phyloP scores from a whole-genome alignment of 2,329 filamentous ascomycete species.

The Fusarium staphyleae region DNA sequence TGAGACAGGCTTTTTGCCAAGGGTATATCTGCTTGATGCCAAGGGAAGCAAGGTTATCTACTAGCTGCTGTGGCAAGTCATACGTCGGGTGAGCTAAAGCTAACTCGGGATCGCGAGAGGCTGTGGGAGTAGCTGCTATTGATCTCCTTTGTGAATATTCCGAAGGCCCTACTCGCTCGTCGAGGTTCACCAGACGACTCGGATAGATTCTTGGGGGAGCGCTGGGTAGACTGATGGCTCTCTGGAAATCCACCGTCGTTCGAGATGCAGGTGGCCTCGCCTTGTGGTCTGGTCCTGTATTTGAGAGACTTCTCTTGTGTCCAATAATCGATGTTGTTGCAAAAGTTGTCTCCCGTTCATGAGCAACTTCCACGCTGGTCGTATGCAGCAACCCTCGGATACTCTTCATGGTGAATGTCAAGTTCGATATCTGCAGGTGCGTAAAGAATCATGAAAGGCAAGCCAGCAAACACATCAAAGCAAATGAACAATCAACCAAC shows the following conservation, averaged over 20 bases:
- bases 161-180: constrained; percentile 44
- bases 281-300: constrained; percentile 21
- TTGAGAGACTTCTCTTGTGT: constrained; percentile 54
- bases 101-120: constrained; percentile 61
- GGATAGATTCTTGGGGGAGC: constrained; percentile 46
- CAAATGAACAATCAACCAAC: constrained; percentile 1
- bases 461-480: background rate
- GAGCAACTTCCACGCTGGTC: constrained; percentile 59
- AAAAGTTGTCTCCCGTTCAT: constrained; percentile 48
- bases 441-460: background rate
- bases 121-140: constrained; percentile 61
- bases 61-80: constrained; percentile 64
- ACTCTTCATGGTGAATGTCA: constrained; percentile 46
- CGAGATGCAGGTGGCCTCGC: constrained; percentile 4
- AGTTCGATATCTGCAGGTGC: background rate
- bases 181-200: constrained; percentile 55
- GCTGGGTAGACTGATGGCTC: constrained; percentile 44
- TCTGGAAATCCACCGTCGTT: constrained; percentile 44
- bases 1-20: constrained; percentile 79
- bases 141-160: constrained; percentile 65
- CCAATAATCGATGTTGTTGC: constrained; percentile 54
- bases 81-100: constrained; percentile 70
- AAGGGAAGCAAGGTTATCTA: constrained; percentile 68
- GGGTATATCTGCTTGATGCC: constrained; percentile 79
- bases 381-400: constrained; percentile 56